Base-by-base conservation (phyloP, 2,329 filamentous ascomycete genomes). In the Penicillium sp. region DNA sequence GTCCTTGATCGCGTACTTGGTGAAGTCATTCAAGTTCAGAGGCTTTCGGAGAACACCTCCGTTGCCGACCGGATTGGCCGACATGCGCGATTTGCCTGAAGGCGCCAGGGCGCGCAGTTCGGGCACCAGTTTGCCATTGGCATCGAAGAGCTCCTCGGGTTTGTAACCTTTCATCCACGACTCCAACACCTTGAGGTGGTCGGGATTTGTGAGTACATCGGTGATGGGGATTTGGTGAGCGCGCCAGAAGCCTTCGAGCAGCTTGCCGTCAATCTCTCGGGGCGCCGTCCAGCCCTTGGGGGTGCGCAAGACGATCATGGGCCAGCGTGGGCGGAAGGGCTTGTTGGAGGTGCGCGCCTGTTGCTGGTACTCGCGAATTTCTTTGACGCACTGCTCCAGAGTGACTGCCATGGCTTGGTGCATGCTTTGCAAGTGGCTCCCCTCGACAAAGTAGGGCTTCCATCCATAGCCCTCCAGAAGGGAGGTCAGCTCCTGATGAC, bases 211-310 rank as follows among this genome's bases (percentile, higher is more conserved):
- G 33, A 76, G 75, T 1, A 86, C 83, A 54, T 86, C 84, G 4
- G 85, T 77, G 50, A 90, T 83, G 38, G 86, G 86, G 5, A 90
- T 83, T 67, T 90, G 86, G 63, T 90, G 86, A 13, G 86, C 75
- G 38, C 85, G 79, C 85, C 85, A 90, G 73, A 81, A 90, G n/a
- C 86, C 86, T 58, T 82, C 82, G 6, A 89, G 76, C 56, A 79
- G 83, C 62, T 88, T 84, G 49, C 79, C 79, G 57, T 85, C 84
- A 43, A 90, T 60, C 65, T 86, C 84, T 49, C 84, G 78, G 5
- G 86, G 86, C 1, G 80, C 86, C 11, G 84, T 88, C 86, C 86
- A 90, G 48, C 86, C 86, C 72, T 90, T 90, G 46, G 86, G 86
- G 32, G 79, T 86, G 58, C 86, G 80, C 32, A 90, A 81, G 34